A percentile compares a stretch with the other conserved stretches of the same genome.
These are phyloP conservation scores for Papiliotrema fonsecae DNA, from an alignment of 1,284 basidiomycete species.

Conservation along the genomic window DNA sequence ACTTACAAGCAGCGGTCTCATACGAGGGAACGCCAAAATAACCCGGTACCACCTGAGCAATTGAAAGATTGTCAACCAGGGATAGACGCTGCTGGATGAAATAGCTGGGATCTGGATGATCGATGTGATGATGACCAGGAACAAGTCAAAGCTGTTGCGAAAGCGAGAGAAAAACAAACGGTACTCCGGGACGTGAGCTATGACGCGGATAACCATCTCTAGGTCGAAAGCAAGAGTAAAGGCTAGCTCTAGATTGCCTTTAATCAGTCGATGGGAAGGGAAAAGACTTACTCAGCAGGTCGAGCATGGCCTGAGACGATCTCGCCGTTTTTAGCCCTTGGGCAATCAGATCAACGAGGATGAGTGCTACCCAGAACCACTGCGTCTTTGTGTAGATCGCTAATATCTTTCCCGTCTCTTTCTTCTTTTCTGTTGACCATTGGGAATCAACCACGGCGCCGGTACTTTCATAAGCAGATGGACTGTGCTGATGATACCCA, in stretches of 20 bases:
- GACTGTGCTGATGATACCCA: slow-evolving; percentile 41
- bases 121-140: slow-evolving; percentile 72
- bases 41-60: slow-evolving; percentile 88
- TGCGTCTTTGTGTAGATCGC: slow-evolving; percentile 49
- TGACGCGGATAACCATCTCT: slow-evolving; percentile 76
- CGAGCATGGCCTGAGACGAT: slow-evolving; percentile 52
- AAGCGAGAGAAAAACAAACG: slow-evolving; percentile 63
- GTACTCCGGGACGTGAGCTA: slow-evolving; percentile 75
- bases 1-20: slow-evolving; percentile 36
- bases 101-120: slow-evolving; percentile 85
- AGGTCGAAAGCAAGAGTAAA: slow-evolving; percentile 82
- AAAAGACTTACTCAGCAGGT: slow-evolving; percentile 44
- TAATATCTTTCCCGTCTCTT: slow-evolving; percentile 19
- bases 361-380: slow-evolving; percentile 71
- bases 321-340: slow-evolving; percentile 70
- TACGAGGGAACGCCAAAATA: slow-evolving; percentile 56
- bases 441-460: slow-evolving; percentile 24
- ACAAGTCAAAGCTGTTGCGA: slow-evolving; percentile 72
- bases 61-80: slow-evolving; percentile 90
- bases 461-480: slow-evolving; percentile 5
- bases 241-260: slow-evolving; percentile 65
- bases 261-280: background rate
- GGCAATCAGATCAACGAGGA: slow-evolving; percentile 61
- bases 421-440: slow-evolving; percentile 32
- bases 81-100: slow-evolving; percentile 61